Evolutionary conservation across 1,284 basidiomycete species (phyloP).

Genomic region (Stygiomarasmius scandens): DNA sequence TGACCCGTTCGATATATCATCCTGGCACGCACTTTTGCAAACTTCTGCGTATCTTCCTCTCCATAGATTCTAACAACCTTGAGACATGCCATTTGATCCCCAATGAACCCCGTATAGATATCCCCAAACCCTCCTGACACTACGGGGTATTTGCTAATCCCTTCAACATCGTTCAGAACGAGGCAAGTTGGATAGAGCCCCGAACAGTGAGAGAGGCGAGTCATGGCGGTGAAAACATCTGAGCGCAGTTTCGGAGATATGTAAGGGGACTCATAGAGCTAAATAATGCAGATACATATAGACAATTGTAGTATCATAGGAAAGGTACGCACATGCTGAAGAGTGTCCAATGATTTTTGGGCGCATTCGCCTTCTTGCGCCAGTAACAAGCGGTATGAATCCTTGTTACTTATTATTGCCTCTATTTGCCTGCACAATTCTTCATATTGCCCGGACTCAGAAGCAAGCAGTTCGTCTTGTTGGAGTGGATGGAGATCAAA

Average conservation of each 20-base stretch:
- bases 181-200: background rate
- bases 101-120: too few species aligned
- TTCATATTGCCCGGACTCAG: too few species aligned
- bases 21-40: too few species aligned
- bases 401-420: background rate
- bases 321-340: background rate
- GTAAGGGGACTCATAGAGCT: background rate
- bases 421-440: background rate
- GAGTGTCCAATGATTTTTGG: background rate
- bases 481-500: too few species aligned
- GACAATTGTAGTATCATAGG: background rate
- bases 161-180: too few species aligned
- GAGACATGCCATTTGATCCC: too few species aligned
- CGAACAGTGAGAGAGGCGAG: background rate
- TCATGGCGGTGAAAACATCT: background rate
- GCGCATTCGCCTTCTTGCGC: background rate
- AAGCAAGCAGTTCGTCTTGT: too few species aligned
- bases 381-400: background rate
- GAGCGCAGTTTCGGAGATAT: background rate
- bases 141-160: too few species aligned
- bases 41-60: too few species aligned
- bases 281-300: background rate
- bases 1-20: too few species aligned
- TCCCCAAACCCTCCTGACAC: too few species aligned
- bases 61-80: too few species aligned